Evolutionary conservation across 2,329 filamentous ascomycete species (phyloP), one percentile per base, ranked within the genome.

Genomic region (Hypoxylon sp.): DNA sequence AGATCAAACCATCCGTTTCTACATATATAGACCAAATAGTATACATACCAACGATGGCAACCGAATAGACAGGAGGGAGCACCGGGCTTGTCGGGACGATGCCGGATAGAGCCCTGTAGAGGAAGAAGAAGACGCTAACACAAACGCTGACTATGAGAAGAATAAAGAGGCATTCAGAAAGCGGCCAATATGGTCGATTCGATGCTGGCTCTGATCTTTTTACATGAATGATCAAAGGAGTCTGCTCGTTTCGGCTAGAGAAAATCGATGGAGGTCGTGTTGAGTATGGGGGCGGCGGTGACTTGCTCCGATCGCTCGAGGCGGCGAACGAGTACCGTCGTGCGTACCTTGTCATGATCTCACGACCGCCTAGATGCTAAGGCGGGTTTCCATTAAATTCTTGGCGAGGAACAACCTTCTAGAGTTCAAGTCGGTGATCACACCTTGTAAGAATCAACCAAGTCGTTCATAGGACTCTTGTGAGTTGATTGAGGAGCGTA

Each of bases 11-110:
- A 41, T 10, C 13, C 53, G 21, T 45, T 34, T 21, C 17, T 25
- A 58, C 28, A 62, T 38, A 13, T 49, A n/a, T 41, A 19, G 14
- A 4, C 21, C n/a, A 6, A 6, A 19, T 10, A 28, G n/a, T 56
- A 30, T 57, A 61, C 70, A 45, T 69, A 75, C 74, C 73, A 17
- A 75, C 68, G 36, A 75, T 74, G 19, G 74, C 74, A 30, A 75
- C 57, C 2, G 64, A 70, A 51, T 70, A 70, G 1, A 53, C 64
- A 28, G 70, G 69, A 21, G 41, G 43, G 5, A 51, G 51, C 13
- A 32, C 11, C 14, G 28, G 23, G 14, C 25, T 28, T 5, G 30
- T 6, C 5, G 30, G n/a, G 14, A 48, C 5, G 21, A 41, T 23
- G 28, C 43, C 32, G 21, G 25, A 36, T 21, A 52, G 30, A 30